phyloP scores from a whole-genome alignment of 257 asterid species.

The Verbascum thapsus region DNA sequence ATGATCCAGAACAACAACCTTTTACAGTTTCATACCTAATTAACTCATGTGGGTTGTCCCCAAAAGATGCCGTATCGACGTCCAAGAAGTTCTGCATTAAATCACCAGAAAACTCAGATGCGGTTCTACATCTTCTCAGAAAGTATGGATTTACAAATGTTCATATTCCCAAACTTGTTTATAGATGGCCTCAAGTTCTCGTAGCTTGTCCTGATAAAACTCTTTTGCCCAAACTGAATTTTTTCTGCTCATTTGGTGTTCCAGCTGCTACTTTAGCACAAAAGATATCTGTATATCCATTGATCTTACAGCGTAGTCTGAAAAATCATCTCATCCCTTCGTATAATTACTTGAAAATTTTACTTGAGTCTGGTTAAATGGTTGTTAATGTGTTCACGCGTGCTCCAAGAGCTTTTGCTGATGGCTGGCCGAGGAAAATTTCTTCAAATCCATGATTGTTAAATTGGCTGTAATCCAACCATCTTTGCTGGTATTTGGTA shows the following conservation, averaged over 20 bases:
- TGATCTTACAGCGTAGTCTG: constrained; percentile 20
- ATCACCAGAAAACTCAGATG: constrained; percentile 27
- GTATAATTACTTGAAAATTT: constrained; percentile 21
- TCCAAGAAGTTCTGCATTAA: constrained; percentile 20
- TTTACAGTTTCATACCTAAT: constrained; percentile 31
- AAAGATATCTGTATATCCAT: background rate
- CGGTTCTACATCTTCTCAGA: constrained; percentile 25
- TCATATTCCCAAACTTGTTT: constrained; percentile 20
- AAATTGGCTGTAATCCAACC: background rate
- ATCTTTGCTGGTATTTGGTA: background rate
- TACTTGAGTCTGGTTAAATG: constrained; percentile 2
- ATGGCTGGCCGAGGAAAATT: background rate
- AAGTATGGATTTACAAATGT: constrained; percentile 27
- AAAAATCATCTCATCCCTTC: constrained; percentile 25
- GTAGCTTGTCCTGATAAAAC: constrained; percentile 7
- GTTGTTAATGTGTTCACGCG: constrained; percentile 1
- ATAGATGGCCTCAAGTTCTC: constrained; percentile 2
- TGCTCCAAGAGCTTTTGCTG: background rate
- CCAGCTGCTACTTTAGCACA: background rate
- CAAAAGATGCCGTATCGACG: constrained; percentile 15
- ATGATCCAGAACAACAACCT: constrained; percentile 5
- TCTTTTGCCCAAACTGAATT: constrained; percentile 37
- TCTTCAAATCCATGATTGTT: background rate
- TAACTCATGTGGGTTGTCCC: constrained; percentile 28
- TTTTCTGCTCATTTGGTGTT: constrained; percentile 34